These are phyloP conservation scores for Xylaria multiplex DNA, from an alignment of 2,329 filamentous ascomycete genomes.

Conservation along the genomic window DNA sequence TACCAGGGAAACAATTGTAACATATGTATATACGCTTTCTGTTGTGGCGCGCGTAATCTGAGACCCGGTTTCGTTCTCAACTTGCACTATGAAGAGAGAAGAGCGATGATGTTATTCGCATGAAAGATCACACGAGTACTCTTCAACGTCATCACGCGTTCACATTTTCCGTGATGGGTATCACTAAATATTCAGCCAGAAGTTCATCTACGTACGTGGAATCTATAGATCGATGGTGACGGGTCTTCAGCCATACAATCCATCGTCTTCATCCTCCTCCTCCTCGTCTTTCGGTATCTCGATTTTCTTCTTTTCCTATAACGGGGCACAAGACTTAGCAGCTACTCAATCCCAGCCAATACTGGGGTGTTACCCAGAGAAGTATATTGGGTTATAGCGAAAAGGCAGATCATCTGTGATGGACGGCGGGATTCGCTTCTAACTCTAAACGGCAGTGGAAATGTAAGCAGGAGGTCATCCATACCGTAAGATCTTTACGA, in stretches of 20 bases:
- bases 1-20: background rate
- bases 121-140: background rate
- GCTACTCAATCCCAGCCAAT: background rate
- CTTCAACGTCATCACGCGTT: background rate
- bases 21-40: slow-evolving; percentile 8
- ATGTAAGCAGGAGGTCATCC: background rate
- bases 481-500: slow-evolving; percentile 63
- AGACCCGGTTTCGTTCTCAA: background rate
- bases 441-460: background rate
- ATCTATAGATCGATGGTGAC: background rate
- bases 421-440: background rate
- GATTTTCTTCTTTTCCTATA: slow-evolving; percentile 62
- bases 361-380: background rate
- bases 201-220: slow-evolving; percentile 8
- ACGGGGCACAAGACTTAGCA: slow-evolving; percentile 9
- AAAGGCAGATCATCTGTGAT: background rate
- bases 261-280: slow-evolving; percentile 63
- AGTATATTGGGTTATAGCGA: background rate
- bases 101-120: background rate
- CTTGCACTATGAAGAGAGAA: background rate
- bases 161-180: slow-evolving; percentile 29
- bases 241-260: slow-evolving; percentile 56
- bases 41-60: background rate
- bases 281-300: slow-evolving; percentile 59
- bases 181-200: slow-evolving; percentile 20